Evolutionary conservation across 1,284 basidiomycete genomes (phyloP).

Genomic region (Puccinia hordei): DNA sequence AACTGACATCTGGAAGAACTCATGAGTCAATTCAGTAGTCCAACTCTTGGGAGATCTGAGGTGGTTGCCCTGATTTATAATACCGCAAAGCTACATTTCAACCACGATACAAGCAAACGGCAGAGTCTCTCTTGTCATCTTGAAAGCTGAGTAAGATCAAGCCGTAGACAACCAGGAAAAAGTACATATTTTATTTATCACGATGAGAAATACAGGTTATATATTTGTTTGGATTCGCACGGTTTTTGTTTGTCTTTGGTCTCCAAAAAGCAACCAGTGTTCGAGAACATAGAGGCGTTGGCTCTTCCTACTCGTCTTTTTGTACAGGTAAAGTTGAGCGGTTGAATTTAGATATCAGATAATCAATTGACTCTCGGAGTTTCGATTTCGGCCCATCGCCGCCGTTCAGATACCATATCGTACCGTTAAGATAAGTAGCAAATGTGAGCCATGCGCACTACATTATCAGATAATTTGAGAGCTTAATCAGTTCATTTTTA

Average conservation of each 20-base stretch:
- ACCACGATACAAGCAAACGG: too few species aligned
- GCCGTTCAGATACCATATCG: slow-evolving; percentile 55
- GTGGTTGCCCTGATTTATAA: too few species aligned
- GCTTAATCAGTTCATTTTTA: not conserved
- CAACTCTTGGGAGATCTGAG: too few species aligned
- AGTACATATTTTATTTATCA: not conserved
- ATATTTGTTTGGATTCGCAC: not conserved
- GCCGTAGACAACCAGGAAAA: not conserved
- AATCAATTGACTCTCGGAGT: not conserved
- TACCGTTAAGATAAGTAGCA: slow-evolving; percentile 57
- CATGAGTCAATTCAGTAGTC: too few species aligned
- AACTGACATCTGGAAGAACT: too few species aligned
- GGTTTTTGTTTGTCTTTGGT: too few species aligned
- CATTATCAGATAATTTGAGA: too few species aligned
- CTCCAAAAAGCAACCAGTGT: too few species aligned
- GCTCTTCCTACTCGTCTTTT: slow-evolving; percentile 3
- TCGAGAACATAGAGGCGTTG: not conserved
- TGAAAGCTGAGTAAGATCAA: not conserved
- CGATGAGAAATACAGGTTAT: not conserved
- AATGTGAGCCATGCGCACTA: slow-evolving; percentile 54
- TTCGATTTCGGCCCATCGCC: not conserved
- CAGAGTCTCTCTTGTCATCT: too few species aligned
- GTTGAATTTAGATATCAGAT: slow-evolving; percentile 3
- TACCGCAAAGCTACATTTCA: too few species aligned
- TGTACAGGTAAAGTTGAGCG: not conserved